Conservation (phyloP, 2,329 filamentous ascomycete species). For the Penicillium sp. region DNA sequence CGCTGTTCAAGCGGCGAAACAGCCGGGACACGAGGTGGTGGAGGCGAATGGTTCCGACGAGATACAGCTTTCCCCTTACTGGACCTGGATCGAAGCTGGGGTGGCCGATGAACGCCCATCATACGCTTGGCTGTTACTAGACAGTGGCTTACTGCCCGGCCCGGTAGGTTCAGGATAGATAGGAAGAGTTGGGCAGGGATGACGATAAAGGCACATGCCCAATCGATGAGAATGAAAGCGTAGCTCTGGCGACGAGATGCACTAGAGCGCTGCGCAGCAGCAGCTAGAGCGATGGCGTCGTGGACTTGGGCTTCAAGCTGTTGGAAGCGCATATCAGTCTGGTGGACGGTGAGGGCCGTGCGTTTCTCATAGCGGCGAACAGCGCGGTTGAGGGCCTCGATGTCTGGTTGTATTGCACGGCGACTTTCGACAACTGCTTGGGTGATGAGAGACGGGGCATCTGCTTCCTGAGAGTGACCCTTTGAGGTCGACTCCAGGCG, state of each 20-base stretch:
- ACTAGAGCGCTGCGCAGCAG: constrained; percentile 56
- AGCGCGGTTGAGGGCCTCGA: constrained; percentile 84
- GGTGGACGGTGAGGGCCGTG: constrained; percentile 68
- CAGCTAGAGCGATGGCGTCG: constrained; percentile 78
- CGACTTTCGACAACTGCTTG: constrained; percentile 57
- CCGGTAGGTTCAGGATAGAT: constrained; percentile 33
- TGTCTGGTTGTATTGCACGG: constrained; percentile 69
- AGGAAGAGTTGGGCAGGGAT: constrained; percentile 36
- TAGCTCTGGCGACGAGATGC: constrained; percentile 24
- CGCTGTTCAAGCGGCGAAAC: constrained; percentile 4
- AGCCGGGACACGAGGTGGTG: not conserved
- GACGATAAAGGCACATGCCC: constrained; percentile 35
- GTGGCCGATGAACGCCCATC: constrained; percentile 3
- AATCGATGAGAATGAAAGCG: constrained; percentile 34
- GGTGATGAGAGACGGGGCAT: constrained; percentile 41
- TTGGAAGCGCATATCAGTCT: constrained; percentile 72
- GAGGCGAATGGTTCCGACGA: constrained; percentile 2
- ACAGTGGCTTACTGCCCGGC: constrained; percentile 22
- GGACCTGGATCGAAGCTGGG: not conserved
- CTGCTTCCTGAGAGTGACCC: constrained; percentile 32
- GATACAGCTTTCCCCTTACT: constrained; percentile 25
- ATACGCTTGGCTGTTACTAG: constrained; percentile 11
- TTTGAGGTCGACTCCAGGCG: constrained; percentile 21
- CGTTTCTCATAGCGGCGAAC: constrained; percentile 91
- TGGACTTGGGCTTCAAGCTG: constrained; percentile 69